These are phyloP conservation scores for Roridomyces roridus DNA, from an alignment of 768 basidiomycete genomes.

Conservation along the genomic window DNA sequence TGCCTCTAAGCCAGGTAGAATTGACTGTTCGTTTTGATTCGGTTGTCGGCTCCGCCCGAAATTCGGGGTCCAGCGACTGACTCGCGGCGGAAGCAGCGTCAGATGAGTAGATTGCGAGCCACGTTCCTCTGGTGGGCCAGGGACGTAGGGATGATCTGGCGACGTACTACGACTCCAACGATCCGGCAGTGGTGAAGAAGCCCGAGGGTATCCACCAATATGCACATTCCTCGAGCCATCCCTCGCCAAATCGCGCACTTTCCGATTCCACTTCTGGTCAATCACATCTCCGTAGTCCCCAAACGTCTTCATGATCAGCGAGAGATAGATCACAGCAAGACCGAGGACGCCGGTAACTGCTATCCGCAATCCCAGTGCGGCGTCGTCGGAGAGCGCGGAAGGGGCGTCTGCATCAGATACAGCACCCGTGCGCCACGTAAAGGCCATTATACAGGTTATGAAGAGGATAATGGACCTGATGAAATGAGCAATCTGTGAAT, in stretches of 20 bases:
- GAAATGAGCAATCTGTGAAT: no score
- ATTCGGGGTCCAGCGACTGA: background rate
- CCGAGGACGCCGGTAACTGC: conserved; percentile 45
- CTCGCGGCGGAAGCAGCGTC: background rate
- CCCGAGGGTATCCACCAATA: background rate
- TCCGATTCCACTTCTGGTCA: conserved; percentile 11
- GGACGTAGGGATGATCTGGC: no score
- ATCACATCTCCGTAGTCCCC: conserved; percentile 42
- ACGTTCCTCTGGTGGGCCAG: no score
- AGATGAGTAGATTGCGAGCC: no score
- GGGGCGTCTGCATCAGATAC: conserved; percentile 28
- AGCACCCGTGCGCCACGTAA: conserved; percentile 55
- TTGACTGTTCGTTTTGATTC: background rate
- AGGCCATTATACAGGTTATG: conserved; percentile 51
- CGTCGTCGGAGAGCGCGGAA: conserved; percentile 31
- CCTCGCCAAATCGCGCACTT: background rate
- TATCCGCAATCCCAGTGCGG: conserved; percentile 46
- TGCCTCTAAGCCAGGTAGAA: background rate
- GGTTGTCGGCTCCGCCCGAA: background rate
- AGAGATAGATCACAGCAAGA: conserved; percentile 50
- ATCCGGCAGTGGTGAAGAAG: background rate
- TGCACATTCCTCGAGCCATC: background rate
- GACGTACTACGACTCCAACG: no score
- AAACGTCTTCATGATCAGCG: conserved; percentile 50
- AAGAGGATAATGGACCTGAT: conserved; percentile 55